Evolutionary conservation across 2,329 filamentous ascomycete genomes (phyloP).

Genomic region (Aspergillus cejpii): DNA sequence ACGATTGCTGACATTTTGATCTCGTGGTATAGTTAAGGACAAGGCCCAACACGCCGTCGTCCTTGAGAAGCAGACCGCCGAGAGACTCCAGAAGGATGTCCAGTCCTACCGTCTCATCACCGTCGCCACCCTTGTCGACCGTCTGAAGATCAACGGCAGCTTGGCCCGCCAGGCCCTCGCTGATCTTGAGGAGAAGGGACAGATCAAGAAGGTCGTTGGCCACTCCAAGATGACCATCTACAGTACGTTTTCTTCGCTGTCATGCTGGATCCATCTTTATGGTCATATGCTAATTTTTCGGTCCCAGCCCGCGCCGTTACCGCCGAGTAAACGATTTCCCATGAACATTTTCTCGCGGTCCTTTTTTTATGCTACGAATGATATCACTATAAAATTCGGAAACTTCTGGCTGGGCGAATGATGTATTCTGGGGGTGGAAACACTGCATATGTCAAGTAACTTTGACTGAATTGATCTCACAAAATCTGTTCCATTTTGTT

Average conservation of each 20-base stretch:
- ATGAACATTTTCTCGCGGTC: conserved; percentile 32
- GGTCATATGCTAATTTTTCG: conserved; percentile 7
- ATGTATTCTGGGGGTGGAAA: conserved; percentile 30
- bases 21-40: conserved; percentile 80
- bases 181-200: conserved; percentile 95
- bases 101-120: conserved; percentile 99
- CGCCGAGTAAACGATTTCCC: conserved; percentile 39
- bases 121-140: conserved; percentile 95
- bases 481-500: conserved; percentile 26
- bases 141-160: conserved; percentile 99
- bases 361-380: conserved; percentile 35
- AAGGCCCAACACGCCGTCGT: conserved; percentile 99
- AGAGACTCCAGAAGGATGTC: conserved; percentile 99
- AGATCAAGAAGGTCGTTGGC: conserved; percentile 94
- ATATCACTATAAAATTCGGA: conserved; percentile 34
- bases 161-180: conserved; percentile 81
- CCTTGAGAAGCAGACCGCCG: conserved; percentile 93
- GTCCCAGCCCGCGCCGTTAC: conserved; percentile 39
- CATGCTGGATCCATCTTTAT: neutral
- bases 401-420: conserved; percentile 34
- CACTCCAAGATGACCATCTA: conserved; percentile 99
- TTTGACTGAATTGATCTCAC: conserved; percentile 26
- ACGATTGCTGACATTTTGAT: conserved; percentile 21
- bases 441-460: conserved; percentile 30
- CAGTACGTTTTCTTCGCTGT: conserved; percentile 55